Base-by-base conservation (phyloP, 2,329 filamentous ascomycete species). In the Aspergillus puulaauensis region DNA sequence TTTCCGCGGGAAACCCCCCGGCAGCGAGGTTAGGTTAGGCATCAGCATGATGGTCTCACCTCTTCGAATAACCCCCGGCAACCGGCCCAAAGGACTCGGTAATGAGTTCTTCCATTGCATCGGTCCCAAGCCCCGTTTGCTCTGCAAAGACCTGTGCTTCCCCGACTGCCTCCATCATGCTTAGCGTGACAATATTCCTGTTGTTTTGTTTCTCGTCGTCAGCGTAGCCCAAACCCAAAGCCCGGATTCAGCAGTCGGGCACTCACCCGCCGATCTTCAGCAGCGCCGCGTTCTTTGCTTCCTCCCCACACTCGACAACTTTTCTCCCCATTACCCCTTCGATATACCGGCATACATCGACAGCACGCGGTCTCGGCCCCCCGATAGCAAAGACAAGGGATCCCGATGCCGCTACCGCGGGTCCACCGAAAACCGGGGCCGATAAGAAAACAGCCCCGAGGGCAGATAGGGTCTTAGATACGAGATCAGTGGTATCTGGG, bases 401-500 rank as follows among this genome's bases (percentile, higher is more conserved):
- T 11, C 77, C 77, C 23, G 75, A 72, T 14, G 71, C 75, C 6
- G 77, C 77, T 55, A 79, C 75, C 5, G 75, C 70, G 24, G 73
- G 72, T 3, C 76, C 77, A 6, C 77, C 77, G 51, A 79, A 79
- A 6, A 79, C 76, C 5, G 79, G 79, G 4, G 74, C 74, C 9
- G 73, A 67, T 14, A 77, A 61, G 53, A 77, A 77, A 6, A 64
- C 4, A 77, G 64, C 56, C 70, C 61, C 12, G 70, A 63, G 8
- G 71, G 66, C 50, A 31, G 40, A 52, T 40, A 52, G 23, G 9
- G 24, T 52, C 9, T 24, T 19, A 1, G 74, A 68, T 1, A 66
- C 58, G 2, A 66, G 65, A 6, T 75, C 73, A 2, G 89, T 91
- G 48, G 50, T 52, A 14, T 90, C 86, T 0, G 92, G 91, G 69